Evolutionary conservation across 2,329 filamentous ascomycete genomes (phyloP).

Genomic region (Ciborinia camelliae): DNA sequence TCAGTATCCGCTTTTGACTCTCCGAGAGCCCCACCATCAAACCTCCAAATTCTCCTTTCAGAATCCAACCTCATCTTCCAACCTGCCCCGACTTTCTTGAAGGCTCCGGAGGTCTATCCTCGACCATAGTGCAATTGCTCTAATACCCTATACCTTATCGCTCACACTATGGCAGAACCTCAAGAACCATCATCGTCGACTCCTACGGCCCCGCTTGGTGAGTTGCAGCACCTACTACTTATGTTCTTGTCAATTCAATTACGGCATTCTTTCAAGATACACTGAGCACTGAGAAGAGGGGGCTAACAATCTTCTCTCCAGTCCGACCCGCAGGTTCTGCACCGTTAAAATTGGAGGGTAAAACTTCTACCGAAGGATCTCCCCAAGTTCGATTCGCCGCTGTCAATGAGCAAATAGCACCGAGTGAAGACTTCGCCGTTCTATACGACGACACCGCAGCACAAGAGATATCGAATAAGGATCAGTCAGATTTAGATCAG

Average conservation of each 20-base stretch:
- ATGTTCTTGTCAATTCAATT: slow-evolving; percentile 20
- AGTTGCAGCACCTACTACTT: slow-evolving; percentile 29
- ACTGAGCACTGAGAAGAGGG: too few relatives aligned
- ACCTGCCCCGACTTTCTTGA: slow-evolving; percentile 18
- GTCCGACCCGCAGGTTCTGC: background rate
- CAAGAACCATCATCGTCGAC: slow-evolving; percentile 21
- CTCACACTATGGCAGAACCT: slow-evolving; percentile 26
- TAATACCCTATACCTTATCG: slow-evolving; percentile 1
- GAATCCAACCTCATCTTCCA: slow-evolving; percentile 15
- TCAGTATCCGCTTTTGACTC: slow-evolving; percentile 15
- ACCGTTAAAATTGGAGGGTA: slow-evolving; percentile 21
- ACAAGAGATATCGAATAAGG: slow-evolving; percentile 23
- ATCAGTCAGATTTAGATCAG: slow-evolving; percentile 31
- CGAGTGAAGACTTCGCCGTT: slow-evolving; percentile 40
- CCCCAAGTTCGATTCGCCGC: slow-evolving; percentile 69
- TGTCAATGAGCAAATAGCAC: slow-evolving; percentile 65
- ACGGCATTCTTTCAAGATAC: slow-evolving; percentile 13
- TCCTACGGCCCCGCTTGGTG: slow-evolving; percentile 28
- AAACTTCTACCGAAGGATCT: slow-evolving; percentile 31
- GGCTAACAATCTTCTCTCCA: slow-evolving; percentile 4
- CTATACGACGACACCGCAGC: slow-evolving; percentile 29
- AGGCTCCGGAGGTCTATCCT: slow-evolving; percentile 20
- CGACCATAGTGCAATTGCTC: slow-evolving; percentile 17
- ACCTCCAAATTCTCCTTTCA: slow-evolving; percentile 22
- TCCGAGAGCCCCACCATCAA: slow-evolving; percentile 22